phyloP scores from a whole-genome alignment of 148 eudicot species.

The Rhododendron henanense region DNA sequence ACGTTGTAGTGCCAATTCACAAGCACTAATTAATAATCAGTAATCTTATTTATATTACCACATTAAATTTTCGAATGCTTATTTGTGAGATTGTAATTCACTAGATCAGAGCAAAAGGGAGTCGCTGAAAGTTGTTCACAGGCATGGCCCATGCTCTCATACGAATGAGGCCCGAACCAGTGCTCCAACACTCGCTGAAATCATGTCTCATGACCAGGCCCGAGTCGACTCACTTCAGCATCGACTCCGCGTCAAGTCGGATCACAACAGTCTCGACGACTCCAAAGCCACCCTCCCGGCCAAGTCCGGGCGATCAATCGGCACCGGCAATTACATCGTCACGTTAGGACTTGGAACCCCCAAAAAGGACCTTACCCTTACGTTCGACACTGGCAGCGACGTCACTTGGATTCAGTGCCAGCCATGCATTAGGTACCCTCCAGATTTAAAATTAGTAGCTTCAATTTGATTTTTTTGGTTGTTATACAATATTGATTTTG shows the following conservation, averaged over 20 bases:
- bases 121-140: conserved; percentile 54
- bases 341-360: conserved; percentile 65
- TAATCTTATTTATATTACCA: too few relatives aligned
- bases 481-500: not conserved
- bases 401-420: conserved; percentile 53
- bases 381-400: conserved; percentile 64
- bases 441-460: not conserved
- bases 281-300: conserved; percentile 38
- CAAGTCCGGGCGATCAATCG: conserved; percentile 44
- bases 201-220: conserved; percentile 46
- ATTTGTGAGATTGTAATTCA: not conserved
- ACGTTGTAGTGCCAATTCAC: too few relatives aligned
- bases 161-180: conserved; percentile 6
- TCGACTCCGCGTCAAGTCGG: conserved; percentile 18
- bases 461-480: not conserved
- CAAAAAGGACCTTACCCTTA: conserved; percentile 39
- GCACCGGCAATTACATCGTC: conserved; percentile 59
- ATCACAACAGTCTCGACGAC: not conserved
- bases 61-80: not conserved
- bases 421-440: conserved; percentile 37
- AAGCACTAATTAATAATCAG: too few relatives aligned
- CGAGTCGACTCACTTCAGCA: conserved; percentile 58
- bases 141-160: conserved; percentile 58
- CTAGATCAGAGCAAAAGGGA: conserved; percentile 20
- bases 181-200: conserved; percentile 25